A percentile compares a stretch with the other conserved stretches of the same genome.
Conservation (phyloP, 2,329 filamentous ascomycete species). For the Exophiala spinifera region DNA sequence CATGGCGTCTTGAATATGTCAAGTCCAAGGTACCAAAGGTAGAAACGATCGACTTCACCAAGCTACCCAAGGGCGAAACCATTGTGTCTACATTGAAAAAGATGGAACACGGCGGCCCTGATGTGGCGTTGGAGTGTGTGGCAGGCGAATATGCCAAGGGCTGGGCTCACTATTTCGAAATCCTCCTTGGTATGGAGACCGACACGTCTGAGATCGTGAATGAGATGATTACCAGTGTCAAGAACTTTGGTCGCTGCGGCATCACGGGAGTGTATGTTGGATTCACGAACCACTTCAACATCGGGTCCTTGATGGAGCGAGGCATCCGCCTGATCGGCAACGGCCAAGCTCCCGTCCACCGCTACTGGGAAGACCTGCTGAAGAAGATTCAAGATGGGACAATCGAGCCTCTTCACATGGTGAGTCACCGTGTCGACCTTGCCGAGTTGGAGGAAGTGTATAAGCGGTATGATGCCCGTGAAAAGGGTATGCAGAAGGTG, state of each 20-base stretch:
- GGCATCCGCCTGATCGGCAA: slow-evolving; percentile 75
- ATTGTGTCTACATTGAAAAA: slow-evolving; percentile 72
- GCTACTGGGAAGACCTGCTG: slow-evolving; percentile 79
- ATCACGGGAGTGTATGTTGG: slow-evolving; percentile 70
- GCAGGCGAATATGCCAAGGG: slow-evolving; percentile 63
- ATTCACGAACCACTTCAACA: slow-evolving; percentile 76
- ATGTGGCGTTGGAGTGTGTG: slow-evolving; percentile 68
- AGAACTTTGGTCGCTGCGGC: slow-evolving; percentile 63
- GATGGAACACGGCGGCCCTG: slow-evolving; percentile 69
- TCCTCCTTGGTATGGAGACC: slow-evolving; percentile 68
- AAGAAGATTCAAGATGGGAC: slow-evolving; percentile 63
- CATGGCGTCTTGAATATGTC: slow-evolving; percentile 65
- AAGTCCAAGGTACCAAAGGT: slow-evolving; percentile 63
- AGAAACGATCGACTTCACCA: slow-evolving; percentile 66
- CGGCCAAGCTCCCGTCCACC: slow-evolving; percentile 70
- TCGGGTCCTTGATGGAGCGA: slow-evolving; percentile 79
- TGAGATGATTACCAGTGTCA: slow-evolving; percentile 51
- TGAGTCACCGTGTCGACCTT: slow-evolving; percentile 72
- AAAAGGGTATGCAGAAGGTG: slow-evolving; percentile 73
- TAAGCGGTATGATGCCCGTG: slow-evolving; percentile 55
- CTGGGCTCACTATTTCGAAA: slow-evolving; percentile 60
- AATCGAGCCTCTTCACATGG: slow-evolving; percentile 75
- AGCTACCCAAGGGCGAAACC: slow-evolving; percentile 59
- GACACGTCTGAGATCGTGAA: slow-evolving; percentile 69
- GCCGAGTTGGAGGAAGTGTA: slow-evolving; percentile 70